Evolutionary conservation across 2,329 filamentous ascomycete species (phyloP), one percentile per base, ranked within the genome.

Genomic region (Alternaria sp.): DNA sequence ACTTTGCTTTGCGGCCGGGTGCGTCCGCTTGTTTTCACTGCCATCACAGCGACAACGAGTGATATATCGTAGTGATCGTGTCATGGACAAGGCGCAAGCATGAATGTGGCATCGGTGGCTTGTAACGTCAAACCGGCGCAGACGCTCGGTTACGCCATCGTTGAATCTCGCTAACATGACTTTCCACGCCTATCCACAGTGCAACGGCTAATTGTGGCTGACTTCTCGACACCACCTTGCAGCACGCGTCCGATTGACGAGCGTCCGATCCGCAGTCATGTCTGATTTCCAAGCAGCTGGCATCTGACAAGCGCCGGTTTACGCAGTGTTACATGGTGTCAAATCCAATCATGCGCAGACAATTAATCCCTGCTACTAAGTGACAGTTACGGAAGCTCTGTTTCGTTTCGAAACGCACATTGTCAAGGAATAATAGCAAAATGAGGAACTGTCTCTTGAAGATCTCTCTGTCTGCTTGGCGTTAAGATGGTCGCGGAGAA

Each of bases 71-170:
- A 60, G 30, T 30, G 54, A 16, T 54, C 56, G 52, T 57, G 51
- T 53, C 54, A 18, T 36, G 54, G 58, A 52, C 40, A 48, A 41
- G 50, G 46, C 40, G 53, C 36, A 53, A 45, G 46, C 38, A 60
- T 54, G 20, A 50, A 54, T n/a, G 36, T 57, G 36, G 56, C 57
- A 70, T 67, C 62, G 59, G 67, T 71, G 71, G 70, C 71, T 71
- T 70, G 62, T 63, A 72, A 72, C 72, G 70, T 72, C 63, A 68
- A 73, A 70, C 70, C 67, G 59, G 64, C 62, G 54, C 60, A 60
- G 60, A 66, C 27, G 30, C 54, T 55, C 51, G 66, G 49, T 57
- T 59, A 49, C 51, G 49, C 59, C 41, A 59, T 55, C 36, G 22
- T 38, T 50, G 34, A 51, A 56, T 27, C 55, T 52, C 43, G 46